Percentiles rank a stretch among this genome's conserved stretches.
Evolutionary conservation across 2,329 filamentous ascomycete species (phyloP).

Genomic region (Aphanoascus verrucosus): DNA sequence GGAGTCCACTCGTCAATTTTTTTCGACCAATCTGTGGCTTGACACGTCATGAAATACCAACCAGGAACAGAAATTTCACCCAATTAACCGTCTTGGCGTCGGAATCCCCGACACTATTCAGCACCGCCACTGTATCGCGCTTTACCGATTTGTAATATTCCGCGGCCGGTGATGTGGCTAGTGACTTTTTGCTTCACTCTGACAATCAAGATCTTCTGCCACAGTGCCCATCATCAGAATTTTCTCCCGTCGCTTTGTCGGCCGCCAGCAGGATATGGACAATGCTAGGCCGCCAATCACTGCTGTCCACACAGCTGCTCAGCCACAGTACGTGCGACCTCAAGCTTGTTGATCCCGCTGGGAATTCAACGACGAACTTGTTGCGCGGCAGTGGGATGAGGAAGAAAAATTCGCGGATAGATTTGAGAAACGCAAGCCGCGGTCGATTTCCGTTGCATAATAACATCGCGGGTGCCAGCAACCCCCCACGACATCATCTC

Average conservation of each 20-base stretch:
- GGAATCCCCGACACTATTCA: neutral
- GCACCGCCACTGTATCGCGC: neutral
- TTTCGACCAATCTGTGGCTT: constrained; percentile 4
- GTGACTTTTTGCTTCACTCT: neutral
- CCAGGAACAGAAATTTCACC: neutral
- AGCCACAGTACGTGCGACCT: neutral
- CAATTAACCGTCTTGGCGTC: neutral
- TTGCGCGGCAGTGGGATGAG: too few relatives aligned
- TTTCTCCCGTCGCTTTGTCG: neutral
- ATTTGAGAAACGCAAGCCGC: too few relatives aligned
- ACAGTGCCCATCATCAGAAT: too few relatives aligned
- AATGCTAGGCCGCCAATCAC: neutral
- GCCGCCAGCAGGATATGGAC: neutral
- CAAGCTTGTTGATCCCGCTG: neutral
- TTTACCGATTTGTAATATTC: neutral
- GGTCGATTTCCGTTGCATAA: too few relatives aligned
- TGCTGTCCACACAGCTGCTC: neutral
- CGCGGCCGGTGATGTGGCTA: neutral
- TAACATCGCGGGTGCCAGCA: too few relatives aligned
- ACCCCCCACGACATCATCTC: neutral
- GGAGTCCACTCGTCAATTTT: neutral
- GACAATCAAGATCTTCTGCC: neutral
- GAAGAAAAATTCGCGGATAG: too few relatives aligned
- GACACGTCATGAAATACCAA: constrained; percentile 9
- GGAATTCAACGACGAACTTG: too few relatives aligned